phyloP scores from a whole-genome alignment of 1,284 basidiomycete species.

The Sanghuangporus weigelae region DNA sequence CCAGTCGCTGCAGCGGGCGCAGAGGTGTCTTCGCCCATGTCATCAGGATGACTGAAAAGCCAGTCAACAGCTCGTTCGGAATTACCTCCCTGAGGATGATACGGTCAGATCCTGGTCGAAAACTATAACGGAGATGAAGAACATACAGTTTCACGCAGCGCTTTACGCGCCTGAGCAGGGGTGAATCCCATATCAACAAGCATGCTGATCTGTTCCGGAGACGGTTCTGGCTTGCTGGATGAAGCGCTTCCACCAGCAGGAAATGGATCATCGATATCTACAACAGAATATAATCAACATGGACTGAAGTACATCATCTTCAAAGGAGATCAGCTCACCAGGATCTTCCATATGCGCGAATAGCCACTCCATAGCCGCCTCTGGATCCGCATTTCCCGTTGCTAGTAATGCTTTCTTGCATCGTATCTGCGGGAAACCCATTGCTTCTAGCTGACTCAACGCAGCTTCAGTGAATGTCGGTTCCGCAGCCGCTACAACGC shows the following conservation, averaged over 20 bases:
- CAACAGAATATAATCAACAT: not conserved
- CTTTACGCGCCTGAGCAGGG: constrained; percentile 78
- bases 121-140: constrained; percentile 8
- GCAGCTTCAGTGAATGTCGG: constrained; percentile 72
- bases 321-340: constrained; percentile 40
- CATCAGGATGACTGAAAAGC: constrained; percentile 95
- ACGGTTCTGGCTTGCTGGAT: constrained; percentile 45
- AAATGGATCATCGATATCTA: constrained; percentile 89
- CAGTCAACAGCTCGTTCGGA: constrained; percentile 90
- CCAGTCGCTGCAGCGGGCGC: constrained; percentile 25
- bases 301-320: not conserved
- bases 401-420: constrained; percentile 89
- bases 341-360: constrained; percentile 95
- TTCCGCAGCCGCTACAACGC: constrained; percentile 29
- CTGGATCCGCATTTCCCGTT: constrained; percentile 76
- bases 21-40: constrained; percentile 61
- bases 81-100: constrained; percentile 52
- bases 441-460: constrained; percentile 70
- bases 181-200: constrained; percentile 95
- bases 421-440: constrained; percentile 84
- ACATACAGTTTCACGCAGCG: constrained; percentile 79
- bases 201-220: constrained; percentile 64
- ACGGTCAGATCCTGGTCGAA: not conserved
- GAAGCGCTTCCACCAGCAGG: constrained; percentile 26
- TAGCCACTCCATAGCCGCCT: constrained; percentile 93